These are phyloP conservation scores for Waltergamsia citrina DNA, from an alignment of 2,329 filamentous ascomycete species.

Conservation along the genomic window DNA sequence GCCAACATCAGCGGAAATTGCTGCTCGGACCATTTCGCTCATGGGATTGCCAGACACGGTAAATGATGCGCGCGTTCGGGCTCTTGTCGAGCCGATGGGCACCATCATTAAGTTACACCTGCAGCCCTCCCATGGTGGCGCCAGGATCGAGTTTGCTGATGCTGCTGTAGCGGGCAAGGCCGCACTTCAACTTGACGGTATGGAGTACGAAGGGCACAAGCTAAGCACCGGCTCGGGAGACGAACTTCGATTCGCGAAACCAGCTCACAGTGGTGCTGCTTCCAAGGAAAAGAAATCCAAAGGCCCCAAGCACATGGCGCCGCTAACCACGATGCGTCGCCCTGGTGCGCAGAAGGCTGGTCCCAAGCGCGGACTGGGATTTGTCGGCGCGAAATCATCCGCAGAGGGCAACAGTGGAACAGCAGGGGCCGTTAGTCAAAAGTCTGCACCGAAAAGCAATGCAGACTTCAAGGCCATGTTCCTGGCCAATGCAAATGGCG, in stretches of 20 bases:
- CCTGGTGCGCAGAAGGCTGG: constrained; percentile 28
- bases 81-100: constrained; percentile 62
- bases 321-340: constrained; percentile 30
- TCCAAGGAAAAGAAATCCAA: constrained; percentile 9
- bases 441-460: constrained; percentile 37
- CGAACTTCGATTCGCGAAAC: constrained; percentile 43
- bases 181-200: constrained; percentile 46
- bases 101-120: constrained; percentile 66
- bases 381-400: constrained; percentile 12
- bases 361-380: constrained; percentile 33
- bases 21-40: constrained; percentile 66
- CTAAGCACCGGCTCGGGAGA: constrained; percentile 44
- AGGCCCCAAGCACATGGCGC: constrained; percentile 28
- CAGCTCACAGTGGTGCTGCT: constrained; percentile 13
- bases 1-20: constrained; percentile 38
- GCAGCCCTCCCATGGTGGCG: constrained; percentile 73
- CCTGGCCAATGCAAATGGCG: constrained; percentile 15
- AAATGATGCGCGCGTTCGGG: constrained; percentile 73
- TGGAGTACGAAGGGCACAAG: constrained; percentile 42
- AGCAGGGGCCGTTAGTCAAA: constrained; percentile 9
- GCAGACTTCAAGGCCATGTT: constrained; percentile 49
- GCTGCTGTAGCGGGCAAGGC: constrained; percentile 64
- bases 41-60: constrained; percentile 87
- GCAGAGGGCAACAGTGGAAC: not conserved
- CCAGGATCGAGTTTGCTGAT: constrained; percentile 73